Base-by-base conservation (phyloP, 345 rosid genomes). In the Draba incana region DNA sequence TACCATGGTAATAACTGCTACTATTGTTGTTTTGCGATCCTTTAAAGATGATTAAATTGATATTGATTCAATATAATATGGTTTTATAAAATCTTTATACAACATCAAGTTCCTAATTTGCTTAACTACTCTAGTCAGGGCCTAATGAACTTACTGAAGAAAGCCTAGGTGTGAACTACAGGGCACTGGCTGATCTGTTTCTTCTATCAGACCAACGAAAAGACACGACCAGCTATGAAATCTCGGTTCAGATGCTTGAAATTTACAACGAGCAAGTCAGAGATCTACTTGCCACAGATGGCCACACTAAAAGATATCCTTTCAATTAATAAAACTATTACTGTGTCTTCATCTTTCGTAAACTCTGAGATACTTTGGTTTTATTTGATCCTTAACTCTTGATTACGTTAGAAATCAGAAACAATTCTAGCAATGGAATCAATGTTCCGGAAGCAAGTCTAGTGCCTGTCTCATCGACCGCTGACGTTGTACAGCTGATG, bases 241-340 rank as follows among this genome's bases (percentile, higher is more conserved):
- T 94, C 54, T 84, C 76, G n/a, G 96, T 91, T 14, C 99, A 94
- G 81, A 91, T 94, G 97, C 89, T 91, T 46, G 99, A 94, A 75
- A 89, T 94, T 49, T 91, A 94, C 82, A 91, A 94, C 51, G 99
- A 94, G 72, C 97, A 94, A 91, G 98, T 91, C 62, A 82, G 88
- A 71, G 99, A 94, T 83, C 95, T 94, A 52, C 97, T 94, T 54
- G 78, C 81, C 45, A 55, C 82, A 6, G 95, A 91, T 80, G 90
- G 95, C 50, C 78, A 78, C 28, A 86, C 79, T 70, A 91, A 76
- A 83, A 87, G 79, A 87, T 87, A 90, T 90, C 97, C 97, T 90
- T 79, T 70, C 5, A 37, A 33, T 33, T 41, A 20, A 42, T 27
- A 8, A 1, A 3, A 13, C 20, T 51, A 39, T 70, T 35, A 42